phyloP scores from a whole-genome alignment of 2,329 filamentous ascomycete species.

The Trichoderma koningii region DNA sequence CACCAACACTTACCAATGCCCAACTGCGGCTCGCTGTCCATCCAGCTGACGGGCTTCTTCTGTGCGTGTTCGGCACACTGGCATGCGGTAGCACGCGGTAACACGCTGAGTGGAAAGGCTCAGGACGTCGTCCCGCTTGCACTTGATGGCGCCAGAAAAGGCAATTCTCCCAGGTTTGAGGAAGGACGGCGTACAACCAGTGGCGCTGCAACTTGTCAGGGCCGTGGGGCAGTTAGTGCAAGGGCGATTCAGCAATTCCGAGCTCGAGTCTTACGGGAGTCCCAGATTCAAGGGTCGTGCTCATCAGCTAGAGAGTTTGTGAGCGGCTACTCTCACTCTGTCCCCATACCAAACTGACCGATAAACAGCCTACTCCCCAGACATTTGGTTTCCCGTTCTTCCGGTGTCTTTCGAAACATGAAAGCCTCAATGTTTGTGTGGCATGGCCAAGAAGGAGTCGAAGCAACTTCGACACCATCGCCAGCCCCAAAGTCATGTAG shows the following conservation, averaged over 20 bases:
- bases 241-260: slow-evolving; percentile 16
- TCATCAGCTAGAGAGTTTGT: slow-evolving; percentile 5
- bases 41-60: neutral
- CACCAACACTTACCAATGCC: neutral
- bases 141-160: neutral
- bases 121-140: neutral
- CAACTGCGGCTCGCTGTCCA: neutral
- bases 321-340: neutral
- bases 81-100: neutral
- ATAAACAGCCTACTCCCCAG: slow-evolving; percentile 19
- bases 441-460: neutral
- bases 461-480: neutral
- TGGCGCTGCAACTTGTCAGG: slow-evolving; percentile 12
- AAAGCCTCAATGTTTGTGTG: neutral
- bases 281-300: neutral
- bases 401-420: neutral
- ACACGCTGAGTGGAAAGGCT: neutral
- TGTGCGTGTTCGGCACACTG: neutral
- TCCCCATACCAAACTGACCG: slow-evolving; percentile 11
- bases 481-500: slow-evolving; percentile 10
- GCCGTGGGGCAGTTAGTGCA: slow-evolving; percentile 7
- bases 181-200: neutral
- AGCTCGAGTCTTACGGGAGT: neutral
- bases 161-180: neutral
- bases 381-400: neutral